Conservation (phyloP, 345 rosid genomes). For the Eucalyptus leucophloia region DNA sequence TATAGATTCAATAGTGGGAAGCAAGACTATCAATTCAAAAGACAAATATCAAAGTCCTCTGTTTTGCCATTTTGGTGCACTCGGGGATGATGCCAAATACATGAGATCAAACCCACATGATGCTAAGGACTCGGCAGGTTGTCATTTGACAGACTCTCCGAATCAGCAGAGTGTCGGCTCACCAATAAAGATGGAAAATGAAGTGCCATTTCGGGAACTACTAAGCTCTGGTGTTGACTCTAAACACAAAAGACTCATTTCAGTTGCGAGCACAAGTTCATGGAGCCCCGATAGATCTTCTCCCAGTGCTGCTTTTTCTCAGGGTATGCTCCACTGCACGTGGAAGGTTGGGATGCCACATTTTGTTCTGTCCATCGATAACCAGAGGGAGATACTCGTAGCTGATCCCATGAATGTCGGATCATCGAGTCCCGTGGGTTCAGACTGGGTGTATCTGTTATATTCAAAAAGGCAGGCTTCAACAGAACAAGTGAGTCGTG, state of each 20-base stretch:
- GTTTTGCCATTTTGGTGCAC: constrained; percentile 18
- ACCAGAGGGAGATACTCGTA: constrained; percentile 47
- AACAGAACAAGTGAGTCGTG: constrained; percentile 19
- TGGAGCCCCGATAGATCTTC: constrained; percentile 29
- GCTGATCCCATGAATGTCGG: constrained; percentile 38
- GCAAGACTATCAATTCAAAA: constrained; percentile 46
- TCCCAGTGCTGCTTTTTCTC: constrained; percentile 30
- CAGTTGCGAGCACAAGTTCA: constrained; percentile 42
- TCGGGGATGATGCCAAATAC: constrained; percentile 10
- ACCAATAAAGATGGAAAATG: constrained; percentile 5
- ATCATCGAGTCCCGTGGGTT: constrained; percentile 7
- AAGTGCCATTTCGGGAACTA: not conserved
- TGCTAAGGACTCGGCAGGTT: constrained; percentile 19
- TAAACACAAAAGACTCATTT: constrained; percentile 7
- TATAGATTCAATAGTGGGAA: constrained; percentile 53
- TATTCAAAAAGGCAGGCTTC: constrained; percentile 26
- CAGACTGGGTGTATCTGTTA: constrained; percentile 46
- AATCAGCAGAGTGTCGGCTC: constrained; percentile 12
- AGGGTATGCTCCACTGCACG: constrained; percentile 68
- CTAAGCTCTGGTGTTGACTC: constrained; percentile 1
- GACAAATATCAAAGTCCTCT: constrained; percentile 39
- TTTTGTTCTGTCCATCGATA: constrained; percentile 75
- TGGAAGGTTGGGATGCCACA: constrained; percentile 60
- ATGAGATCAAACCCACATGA: constrained; percentile 8
- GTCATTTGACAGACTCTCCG: constrained; percentile 23